Base-by-base conservation (phyloP, 345 rosid genomes). In the Mangifera indica region DNA sequence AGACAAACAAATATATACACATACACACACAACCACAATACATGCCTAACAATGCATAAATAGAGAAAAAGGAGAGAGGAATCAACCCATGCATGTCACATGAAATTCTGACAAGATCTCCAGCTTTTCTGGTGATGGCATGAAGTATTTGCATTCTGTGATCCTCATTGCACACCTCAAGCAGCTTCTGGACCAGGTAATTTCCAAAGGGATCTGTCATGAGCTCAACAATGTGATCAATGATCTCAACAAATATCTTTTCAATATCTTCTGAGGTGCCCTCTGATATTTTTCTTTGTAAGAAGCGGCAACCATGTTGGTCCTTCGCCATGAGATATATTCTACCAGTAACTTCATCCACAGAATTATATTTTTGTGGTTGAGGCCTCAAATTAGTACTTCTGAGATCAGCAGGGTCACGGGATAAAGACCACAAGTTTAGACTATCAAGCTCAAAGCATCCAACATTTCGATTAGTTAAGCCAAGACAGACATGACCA, bases 151-250 rank as follows among this genome's bases (percentile, higher is more conserved):
- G 80, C 81, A 86, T 85, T 34, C 77, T 73, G 77, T 91, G 97
- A 61, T 79, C 84, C 66, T 86, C 97, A 18, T 71, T 70, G 73
- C 97, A 91, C 25, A 89, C 97, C 81, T 91, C 97, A 7, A 87
- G 90, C 62, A 85, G 83, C 84, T 89, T 89, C 76, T 89, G 97
- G 67, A 89, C 91, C 25, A 91, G 75, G 76, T 89, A 89, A 67
- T 91, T 91, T 70, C 93, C 97, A 74, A 89, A 89, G 3, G 94
- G 90, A 71, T 91, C 90, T 32, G 82, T 68, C 94, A 91, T 91
- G 49, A 89, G 85, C 76, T 91, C 97, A 45, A 85, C 84, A 59
- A 87, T 77, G 60, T 84, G 78, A 74, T 84, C 87, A 72, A 85
- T 86, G 78, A 91, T 83, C 87, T 86, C 94, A 45, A 17, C 53